Evolutionary conservation across 257 asterid genomes (phyloP), one percentile per base, ranked within the genome.

Genomic region (Plantago major): DNA sequence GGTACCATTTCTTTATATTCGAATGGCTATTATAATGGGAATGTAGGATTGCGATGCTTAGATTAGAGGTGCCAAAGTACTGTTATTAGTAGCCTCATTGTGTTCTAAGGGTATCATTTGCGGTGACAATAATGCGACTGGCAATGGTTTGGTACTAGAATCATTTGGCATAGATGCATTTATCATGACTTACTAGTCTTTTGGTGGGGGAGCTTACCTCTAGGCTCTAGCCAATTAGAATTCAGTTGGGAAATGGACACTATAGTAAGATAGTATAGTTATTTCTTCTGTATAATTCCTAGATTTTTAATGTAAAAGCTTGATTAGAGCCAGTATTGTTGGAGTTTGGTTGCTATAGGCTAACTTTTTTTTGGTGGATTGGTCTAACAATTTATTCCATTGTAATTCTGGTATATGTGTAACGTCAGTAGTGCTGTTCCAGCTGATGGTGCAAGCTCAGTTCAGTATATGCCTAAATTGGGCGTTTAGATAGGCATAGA

Each of bases 1-100:
- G 66, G 81, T 70, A 79, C 81, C 90, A 83, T 79, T 67, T 62
- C 60, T 72, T 73, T 69, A 45, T 71, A 68, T 62, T 59, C 62
- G 46, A 66, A 73, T 73, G 76, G 68, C 74, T 72, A 72, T 69
- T 59, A 70, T 68, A 76, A 43, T 76, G 62, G 67, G 76, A 79
- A 76, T 53, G 49, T 60, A 37, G 66, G 69, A 73, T 49, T 71
- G 67, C 62, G 75, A 67, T 73, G 78, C 47, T 72, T 58, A 59
- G 69, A 61, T 72, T 58, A 59, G 69, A 61, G 63, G 61, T 69
- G 76, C 68, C 74, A 64, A 64, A 63, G 65, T 73, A 40, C 10
- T 60, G 64, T 51, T 37, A 60, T 26, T 64, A 63, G 79, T 72
- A 74, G 67, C 68, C 53, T 70, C 59, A 45, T 43, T 71, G 65